Percentiles rank a stretch among this genome's conserved stretches.
Conservation (phyloP, 352 stramenopile genomes). For the Globisporangium carolinianum region DNA sequence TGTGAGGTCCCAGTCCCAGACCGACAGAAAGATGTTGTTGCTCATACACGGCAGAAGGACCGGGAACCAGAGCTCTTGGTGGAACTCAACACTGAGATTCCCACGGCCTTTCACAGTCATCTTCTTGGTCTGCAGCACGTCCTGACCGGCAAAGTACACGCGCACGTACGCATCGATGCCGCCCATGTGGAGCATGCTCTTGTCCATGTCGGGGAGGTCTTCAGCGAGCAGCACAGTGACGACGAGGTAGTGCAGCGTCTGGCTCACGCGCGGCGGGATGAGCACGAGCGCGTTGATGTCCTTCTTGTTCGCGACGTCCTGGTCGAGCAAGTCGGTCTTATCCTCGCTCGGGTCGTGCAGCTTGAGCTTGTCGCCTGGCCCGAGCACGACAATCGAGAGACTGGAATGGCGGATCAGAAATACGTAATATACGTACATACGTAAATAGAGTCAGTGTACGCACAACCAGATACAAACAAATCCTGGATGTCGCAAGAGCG, state of each 20-base stretch:
- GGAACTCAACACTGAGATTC: conserved; percentile 39
- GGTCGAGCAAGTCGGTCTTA: conserved; percentile 24
- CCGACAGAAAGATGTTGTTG: conserved; percentile 74
- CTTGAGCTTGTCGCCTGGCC: conserved; percentile 75
- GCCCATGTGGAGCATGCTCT: conserved; percentile 45
- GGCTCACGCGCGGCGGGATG: conserved; percentile 66
- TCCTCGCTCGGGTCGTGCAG: conserved; percentile 46
- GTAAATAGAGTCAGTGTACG: background rate
- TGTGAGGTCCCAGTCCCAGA: conserved; percentile 79
- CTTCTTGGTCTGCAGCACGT: conserved; percentile 61
- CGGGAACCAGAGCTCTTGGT: conserved; percentile 86
- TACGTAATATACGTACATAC: background rate
- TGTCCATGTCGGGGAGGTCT: conserved; percentile 83
- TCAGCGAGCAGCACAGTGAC: conserved; percentile 71
- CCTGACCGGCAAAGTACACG: conserved; percentile 68
- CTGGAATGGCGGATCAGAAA: conserved; percentile 15
- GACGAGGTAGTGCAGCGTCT: conserved; percentile 71
- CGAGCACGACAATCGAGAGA: conserved; percentile 81
- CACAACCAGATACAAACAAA: no score
- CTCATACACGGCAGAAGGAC: conserved; percentile 76
- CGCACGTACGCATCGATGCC: conserved; percentile 82
- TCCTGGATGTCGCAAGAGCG: background rate
- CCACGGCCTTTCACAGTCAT: conserved; percentile 56
- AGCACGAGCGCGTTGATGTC: conserved; percentile 79
- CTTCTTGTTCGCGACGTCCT: conserved; percentile 34